Conservation (phyloP, 2,329 filamentous ascomycete genomes). For the Aspergillaceae sp. region DNA sequence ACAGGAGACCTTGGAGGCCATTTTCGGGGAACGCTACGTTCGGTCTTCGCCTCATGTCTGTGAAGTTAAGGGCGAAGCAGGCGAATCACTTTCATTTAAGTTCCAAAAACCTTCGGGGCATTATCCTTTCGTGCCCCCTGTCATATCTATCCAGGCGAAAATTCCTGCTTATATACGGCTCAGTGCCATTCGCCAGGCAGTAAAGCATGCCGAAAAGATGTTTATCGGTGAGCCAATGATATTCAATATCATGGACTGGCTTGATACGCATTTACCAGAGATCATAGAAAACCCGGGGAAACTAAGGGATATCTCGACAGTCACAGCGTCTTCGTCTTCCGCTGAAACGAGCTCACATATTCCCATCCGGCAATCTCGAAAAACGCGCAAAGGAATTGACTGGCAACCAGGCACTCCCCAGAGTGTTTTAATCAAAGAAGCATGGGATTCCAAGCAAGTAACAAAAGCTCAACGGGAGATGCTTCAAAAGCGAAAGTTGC, state of each 20-base stretch:
- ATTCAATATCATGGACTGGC: constrained; percentile 82
- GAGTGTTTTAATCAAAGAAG: constrained; percentile 51
- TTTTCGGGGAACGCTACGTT: constrained; percentile 67
- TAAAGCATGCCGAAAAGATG: constrained; percentile 61
- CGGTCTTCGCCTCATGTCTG: constrained; percentile 56
- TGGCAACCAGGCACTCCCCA: constrained; percentile 52
- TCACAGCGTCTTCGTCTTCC: constrained; percentile 46
- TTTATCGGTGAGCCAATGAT: constrained; percentile 82
- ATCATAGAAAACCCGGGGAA: constrained; percentile 79
- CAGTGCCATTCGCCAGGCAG: constrained; percentile 69
- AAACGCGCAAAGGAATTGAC: constrained; percentile 51
- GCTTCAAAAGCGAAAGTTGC: constrained; percentile 59
- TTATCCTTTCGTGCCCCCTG: constrained; percentile 62
- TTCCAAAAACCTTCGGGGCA: constrained; percentile 59
- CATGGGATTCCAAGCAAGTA: constrained; percentile 63
- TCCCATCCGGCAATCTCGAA: constrained; percentile 22
- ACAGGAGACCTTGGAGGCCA: constrained; percentile 71
- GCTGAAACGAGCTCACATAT: constrained; percentile 12
- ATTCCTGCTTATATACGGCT: constrained; percentile 90
- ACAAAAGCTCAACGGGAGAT: constrained; percentile 63
- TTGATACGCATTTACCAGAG: constrained; percentile 72
- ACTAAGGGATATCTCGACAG: constrained; percentile 74
- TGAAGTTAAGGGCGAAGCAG: constrained; percentile 57
- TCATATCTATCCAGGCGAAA: constrained; percentile 60
- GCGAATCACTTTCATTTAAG: constrained; percentile 47